Evolutionary conservation across 225 moss, liverwort and hornwort species (phyloP).

Genomic region (Pseudisothecium myosuroides): DNA sequence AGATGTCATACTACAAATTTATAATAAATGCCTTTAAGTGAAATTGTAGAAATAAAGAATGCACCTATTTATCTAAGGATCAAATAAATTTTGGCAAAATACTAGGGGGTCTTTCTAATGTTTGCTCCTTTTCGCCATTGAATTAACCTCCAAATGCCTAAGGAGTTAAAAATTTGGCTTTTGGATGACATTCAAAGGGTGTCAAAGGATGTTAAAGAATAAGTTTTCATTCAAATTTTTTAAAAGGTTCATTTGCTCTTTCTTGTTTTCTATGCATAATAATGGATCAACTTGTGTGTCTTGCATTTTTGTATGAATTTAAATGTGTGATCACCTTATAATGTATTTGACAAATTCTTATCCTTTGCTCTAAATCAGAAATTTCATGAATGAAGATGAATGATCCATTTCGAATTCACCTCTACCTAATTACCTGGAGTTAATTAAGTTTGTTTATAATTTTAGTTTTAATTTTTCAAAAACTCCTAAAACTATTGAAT

Average conservation of each 20-base stretch:
- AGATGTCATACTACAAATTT: background rate
- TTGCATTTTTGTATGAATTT: background rate
- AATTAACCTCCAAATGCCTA: background rate
- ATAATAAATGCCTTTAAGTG: background rate
- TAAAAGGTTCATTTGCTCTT: background rate
- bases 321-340: background rate
- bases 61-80: background rate
- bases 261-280: background rate
- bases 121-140: background rate
- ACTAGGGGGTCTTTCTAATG: too few species aligned
- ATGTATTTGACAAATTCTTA: too few species aligned
- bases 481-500: too few species aligned
- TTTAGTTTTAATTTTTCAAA: too few species aligned
- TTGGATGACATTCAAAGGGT: background rate
- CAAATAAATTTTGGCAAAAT: background rate
- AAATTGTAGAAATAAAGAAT: background rate
- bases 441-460: too few species aligned
- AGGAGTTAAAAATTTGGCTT: background rate
- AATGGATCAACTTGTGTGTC: background rate
- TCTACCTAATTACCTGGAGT: too few species aligned
- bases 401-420: too few species aligned
- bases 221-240: background rate
- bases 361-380: too few species aligned
- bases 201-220: background rate
- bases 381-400: too few species aligned